Conservation (phyloP, 2,329 filamentous ascomycete genomes). For the Fusarium miscanthi region DNA sequence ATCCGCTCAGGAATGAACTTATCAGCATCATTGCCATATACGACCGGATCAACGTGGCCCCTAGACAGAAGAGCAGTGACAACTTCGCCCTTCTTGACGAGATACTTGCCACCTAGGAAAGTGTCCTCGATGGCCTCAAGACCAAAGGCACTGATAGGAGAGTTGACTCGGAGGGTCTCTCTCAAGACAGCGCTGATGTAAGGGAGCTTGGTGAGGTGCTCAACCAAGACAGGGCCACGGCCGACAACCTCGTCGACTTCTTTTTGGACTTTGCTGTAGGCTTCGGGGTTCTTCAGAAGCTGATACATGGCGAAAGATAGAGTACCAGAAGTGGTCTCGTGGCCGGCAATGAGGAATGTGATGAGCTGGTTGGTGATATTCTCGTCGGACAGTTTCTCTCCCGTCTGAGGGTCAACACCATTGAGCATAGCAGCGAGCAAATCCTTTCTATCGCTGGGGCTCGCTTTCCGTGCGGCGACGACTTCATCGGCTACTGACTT, state of each 20-base stretch:
- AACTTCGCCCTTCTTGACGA: conserved; percentile 62
- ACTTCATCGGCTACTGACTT: conserved; percentile 68
- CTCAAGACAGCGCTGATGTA: conserved; percentile 74
- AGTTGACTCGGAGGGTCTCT: conserved; percentile 72
- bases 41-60: conserved; percentile 69
- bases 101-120: conserved; percentile 70
- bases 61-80: conserved; percentile 62
- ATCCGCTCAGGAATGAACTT: conserved; percentile 79
- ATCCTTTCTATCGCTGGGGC: conserved; percentile 70
- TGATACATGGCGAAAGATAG: conserved; percentile 74
- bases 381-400: conserved; percentile 70
- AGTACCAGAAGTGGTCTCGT: conserved; percentile 77
- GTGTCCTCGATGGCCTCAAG: conserved; percentile 65
- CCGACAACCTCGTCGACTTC: conserved; percentile 76
- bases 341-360: conserved; percentile 77
- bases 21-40: conserved; percentile 73
- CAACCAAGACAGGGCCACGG: conserved; percentile 64
- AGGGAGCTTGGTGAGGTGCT: conserved; percentile 71
- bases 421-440: conserved; percentile 76
- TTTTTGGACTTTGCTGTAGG: conserved; percentile 69
- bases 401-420: conserved; percentile 74
- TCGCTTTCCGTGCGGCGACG: conserved; percentile 65
- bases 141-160: conserved; percentile 69
- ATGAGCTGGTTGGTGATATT: conserved; percentile 77
- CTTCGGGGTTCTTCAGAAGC: conserved; percentile 70